Evolutionary conservation across 306 rosid genomes (phyloP).

Genomic region (Glycyrrhiza uralensis): DNA sequence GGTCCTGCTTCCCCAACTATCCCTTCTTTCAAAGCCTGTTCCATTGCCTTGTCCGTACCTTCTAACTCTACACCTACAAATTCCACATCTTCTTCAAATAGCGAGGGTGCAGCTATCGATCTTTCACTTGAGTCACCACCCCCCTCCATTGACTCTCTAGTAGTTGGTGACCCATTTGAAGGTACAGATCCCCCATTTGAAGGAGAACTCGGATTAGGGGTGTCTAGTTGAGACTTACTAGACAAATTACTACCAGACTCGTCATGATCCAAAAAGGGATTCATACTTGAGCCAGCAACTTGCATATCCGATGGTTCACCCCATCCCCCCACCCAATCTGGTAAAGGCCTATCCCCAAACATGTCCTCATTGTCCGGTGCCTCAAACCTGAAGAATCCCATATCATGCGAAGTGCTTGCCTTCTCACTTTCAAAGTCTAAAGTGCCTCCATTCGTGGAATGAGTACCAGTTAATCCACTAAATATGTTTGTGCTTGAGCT

Average conservation of each 20-base stretch:
- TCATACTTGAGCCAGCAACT: constrained; percentile 64
- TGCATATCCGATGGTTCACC: constrained; percentile 67
- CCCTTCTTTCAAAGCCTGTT: constrained; percentile 88
- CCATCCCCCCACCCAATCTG: constrained; percentile 97
- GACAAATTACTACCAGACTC: constrained; percentile 36
- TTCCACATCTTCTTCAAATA: constrained; percentile 93
- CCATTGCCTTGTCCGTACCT: constrained; percentile 94
- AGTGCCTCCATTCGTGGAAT: constrained; percentile 43
- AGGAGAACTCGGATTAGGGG: constrained; percentile 35
- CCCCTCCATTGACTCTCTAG: constrained; percentile 40
- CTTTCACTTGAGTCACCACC: constrained; percentile 41
- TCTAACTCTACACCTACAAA: constrained; percentile 90
- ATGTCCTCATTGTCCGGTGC: constrained; percentile 63
- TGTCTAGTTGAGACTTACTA: constrained; percentile 37
- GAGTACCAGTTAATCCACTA: constrained; percentile 41
- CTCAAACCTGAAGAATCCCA: constrained; percentile 81
- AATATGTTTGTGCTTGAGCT: constrained; percentile 46
- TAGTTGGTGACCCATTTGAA: constrained; percentile 63
- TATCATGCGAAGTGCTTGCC: constrained; percentile 56
- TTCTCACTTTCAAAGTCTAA: constrained; percentile 42
- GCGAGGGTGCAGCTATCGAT: constrained; percentile 56
- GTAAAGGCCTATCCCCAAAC: constrained; percentile 75
- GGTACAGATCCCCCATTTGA: constrained; percentile 48
- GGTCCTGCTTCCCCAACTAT: constrained; percentile 97
- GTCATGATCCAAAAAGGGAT: constrained; percentile 72